phyloP scores from a whole-genome alignment of 306 rosid species.

The Comarum palustre region DNA sequence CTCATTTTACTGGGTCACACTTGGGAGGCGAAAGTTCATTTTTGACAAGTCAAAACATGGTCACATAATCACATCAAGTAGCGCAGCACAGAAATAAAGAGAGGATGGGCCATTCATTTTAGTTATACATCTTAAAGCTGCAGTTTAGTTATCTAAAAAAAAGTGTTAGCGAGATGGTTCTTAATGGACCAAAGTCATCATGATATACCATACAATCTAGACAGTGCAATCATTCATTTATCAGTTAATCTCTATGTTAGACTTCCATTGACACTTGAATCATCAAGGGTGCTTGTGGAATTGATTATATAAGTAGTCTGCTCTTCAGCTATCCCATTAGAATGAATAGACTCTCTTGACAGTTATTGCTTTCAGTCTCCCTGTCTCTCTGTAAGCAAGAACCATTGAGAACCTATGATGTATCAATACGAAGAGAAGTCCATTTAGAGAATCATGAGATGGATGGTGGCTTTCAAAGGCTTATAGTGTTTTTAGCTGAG shows the following conservation, averaged over 20 bases:
- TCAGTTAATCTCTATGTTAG: constrained; percentile 2
- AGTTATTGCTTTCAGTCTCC: constrained; percentile 15
- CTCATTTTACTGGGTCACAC: constrained; percentile 31
- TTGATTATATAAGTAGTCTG: constrained; percentile 20
- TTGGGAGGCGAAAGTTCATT: constrained; percentile 16
- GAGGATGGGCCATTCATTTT: constrained; percentile 10
- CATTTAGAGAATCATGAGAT: constrained; percentile 20
- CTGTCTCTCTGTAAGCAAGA: constrained; percentile 1
- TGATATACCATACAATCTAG: constrained; percentile 10
- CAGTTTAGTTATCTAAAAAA: neutral
- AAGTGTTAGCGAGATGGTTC: neutral
- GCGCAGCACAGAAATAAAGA: constrained; percentile 9
- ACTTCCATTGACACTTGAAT: constrained; percentile 26
- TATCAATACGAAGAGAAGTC: constrained; percentile 20
- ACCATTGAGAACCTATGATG: constrained; percentile 16
- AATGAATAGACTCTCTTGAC: constrained; percentile 27
- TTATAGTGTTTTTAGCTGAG: constrained; percentile 18
- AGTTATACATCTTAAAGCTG: neutral
- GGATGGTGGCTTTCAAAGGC: neutral
- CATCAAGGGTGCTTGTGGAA: constrained; percentile 35
- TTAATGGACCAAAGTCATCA: neutral
- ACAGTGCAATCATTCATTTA: neutral
- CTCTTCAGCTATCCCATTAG: constrained; percentile 38
- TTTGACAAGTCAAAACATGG: constrained; percentile 22
- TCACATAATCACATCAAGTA: constrained; percentile 5